phyloP scores from a whole-genome alignment of 1,284 basidiomycete genomes.

The Rhodotorula mucilaginosa region DNA sequence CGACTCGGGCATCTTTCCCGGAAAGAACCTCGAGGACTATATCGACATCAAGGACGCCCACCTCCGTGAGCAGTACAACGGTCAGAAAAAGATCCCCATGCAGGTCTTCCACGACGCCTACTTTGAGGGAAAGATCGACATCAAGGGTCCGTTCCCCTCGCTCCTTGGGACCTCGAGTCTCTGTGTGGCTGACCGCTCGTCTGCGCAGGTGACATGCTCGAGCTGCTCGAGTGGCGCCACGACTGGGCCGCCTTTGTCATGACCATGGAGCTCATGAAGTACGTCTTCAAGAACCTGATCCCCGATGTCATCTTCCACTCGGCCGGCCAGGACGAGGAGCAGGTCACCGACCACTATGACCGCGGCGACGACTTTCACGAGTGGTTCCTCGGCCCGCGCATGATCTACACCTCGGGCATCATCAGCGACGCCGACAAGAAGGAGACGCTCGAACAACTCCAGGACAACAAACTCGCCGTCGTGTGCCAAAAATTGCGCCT shows the following conservation, averaged over 20 bases:
- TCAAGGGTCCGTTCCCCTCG: constrained; percentile 66
- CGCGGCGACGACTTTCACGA: constrained; percentile 85
- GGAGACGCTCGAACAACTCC: constrained; percentile 90
- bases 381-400: constrained; percentile 81
- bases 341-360: constrained; percentile 96
- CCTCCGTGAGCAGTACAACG: constrained; percentile 73
- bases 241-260: constrained; percentile 89
- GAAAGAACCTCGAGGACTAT: constrained; percentile 81
- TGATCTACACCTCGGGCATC: constrained; percentile 96
- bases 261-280: constrained; percentile 86
- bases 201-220: constrained; percentile 76
- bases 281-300: constrained; percentile 81
- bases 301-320: constrained; percentile 93
- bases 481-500: constrained; percentile 94
- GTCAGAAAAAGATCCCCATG: constrained; percentile 87
- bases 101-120: constrained; percentile 97
- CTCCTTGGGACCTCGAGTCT: too few relatives aligned
- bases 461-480: constrained; percentile 95
- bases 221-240: constrained; percentile 88
- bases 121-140: constrained; percentile 93
- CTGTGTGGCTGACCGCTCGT: too few relatives aligned
- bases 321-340: constrained; percentile 85
- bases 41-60: constrained; percentile 83
- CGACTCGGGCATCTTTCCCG: constrained; percentile 87
- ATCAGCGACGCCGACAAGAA: constrained; percentile 69